Evolutionary conservation across 2,329 filamentous ascomycete species (phyloP), one percentile per base, ranked within the genome.

Genomic region (Sclerotinia borealis): DNA sequence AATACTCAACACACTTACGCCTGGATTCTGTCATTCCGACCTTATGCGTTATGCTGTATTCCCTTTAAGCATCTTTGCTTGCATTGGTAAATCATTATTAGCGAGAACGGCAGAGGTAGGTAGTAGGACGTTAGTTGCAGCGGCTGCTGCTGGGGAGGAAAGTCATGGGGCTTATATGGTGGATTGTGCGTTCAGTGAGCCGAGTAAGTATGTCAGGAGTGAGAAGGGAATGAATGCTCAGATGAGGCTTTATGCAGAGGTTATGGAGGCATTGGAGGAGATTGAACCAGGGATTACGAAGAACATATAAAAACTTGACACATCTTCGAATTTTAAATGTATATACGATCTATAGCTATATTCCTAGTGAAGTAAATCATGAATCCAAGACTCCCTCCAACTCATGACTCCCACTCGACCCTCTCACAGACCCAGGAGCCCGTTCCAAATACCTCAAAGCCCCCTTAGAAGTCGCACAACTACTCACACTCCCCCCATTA

Each of bases 361-460:
- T 4, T 4, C 4, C 19, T n/a, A 17, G 8, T 34, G n/a, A 11
- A 45, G 1, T 1, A 45, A 22, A 0, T 58, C 29, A 58, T 19
- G 54, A 45, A 13, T n/a, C 39, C n/a, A 58, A 45, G 25, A 34
- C 39, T 15, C 29, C 29, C 25, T 58, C 39, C n/a, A 58, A 45
- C 19, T 34, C 39, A 58, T 47, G 36, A 19, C n/a, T 43, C 17
- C 54, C 54, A 58, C 54, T 45, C 9, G 13, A 29, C 19, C 7
- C n/a, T 47, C 50, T 62, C 31, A 56, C 59, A 56, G 50, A 56
- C 11, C 39, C 59, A 2, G 34, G 25, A 27, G 78, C 77, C 56
- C 84, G 77, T 75, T 83, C 76, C 63, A 79, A 81, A 68, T 87
- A 88, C 69, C 77, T 76, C 17, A 88, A 73, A 2, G 83, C 84